Base-by-base conservation (phyloP, 1,139 yeast species). In the Taphrina wiesneri region DNA sequence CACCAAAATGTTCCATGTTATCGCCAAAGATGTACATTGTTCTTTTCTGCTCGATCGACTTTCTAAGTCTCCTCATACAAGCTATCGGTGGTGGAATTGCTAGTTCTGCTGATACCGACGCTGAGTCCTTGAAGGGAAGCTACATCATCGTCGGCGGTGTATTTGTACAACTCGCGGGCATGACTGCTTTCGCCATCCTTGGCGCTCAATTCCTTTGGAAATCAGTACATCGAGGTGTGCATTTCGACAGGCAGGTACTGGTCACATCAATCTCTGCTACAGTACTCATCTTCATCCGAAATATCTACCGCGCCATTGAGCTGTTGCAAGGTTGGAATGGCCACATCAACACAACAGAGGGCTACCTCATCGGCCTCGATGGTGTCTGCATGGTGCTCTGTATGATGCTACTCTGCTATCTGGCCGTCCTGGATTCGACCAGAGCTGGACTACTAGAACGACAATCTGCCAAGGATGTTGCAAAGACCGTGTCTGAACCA, bases 141-240 rank as follows among this genome's bases (percentile, higher is more conserved):
- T 80, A 88, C 75, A 79, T 87, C 65, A 89, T 91, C 88, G 85
- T 90, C 70, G 96, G 85, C 1, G 97, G 97, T 34, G 82, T 92
- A 69, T 85, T 85, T 0, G 79, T 88, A 72, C 97, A 92, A 77
- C 91, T 90, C 13, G 80, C 83, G 23, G 83, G 91, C 13, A 89
- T 91, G 88, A 71, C 84, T 0, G 69, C 86, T 0, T 91, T 89
- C 75, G 75, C 87, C 56, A 47, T 77, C 3, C 79, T 88, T 56
- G 86, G 86, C 82, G 75, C 78, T 60, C 82, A 81, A 69, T 86
- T 87, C 73, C 74, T 84, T 65, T 79, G 75, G 71, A 77, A 81
- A 60, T 75, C 86, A 23, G 81, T 76, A 71, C 78, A 81, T 71
- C 77, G 65, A 21, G 45, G 52, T 13, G 19, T 56, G 11, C n/a